A percentile compares a stretch with the other conserved stretches of the same genome.
These are phyloP conservation scores for Exserohilum turcica DNA, from an alignment of 2,329 filamentous ascomycete genomes.

Conservation along the genomic window DNA sequence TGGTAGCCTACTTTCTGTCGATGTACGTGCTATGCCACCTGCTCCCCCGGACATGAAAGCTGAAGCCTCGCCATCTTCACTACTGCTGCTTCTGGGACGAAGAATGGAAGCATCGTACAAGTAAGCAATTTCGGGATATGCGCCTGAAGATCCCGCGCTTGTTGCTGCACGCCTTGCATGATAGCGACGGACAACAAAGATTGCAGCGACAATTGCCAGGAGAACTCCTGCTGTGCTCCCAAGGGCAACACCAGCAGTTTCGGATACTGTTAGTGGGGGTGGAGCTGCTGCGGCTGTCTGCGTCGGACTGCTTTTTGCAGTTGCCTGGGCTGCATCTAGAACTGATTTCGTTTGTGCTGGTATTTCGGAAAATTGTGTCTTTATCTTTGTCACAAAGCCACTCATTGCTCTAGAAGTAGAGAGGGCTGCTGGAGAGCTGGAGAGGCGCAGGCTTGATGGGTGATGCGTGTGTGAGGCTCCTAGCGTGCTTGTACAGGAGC, in stretches of 20 bases:
- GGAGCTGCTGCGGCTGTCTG: constrained; percentile 17
- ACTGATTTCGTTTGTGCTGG: not conserved
- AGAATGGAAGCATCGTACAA: constrained; percentile 40
- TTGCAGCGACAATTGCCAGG: constrained; percentile 39
- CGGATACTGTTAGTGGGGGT: constrained; percentile 32
- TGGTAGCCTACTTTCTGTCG: not conserved
- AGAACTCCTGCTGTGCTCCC: constrained; percentile 41
- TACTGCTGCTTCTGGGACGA: constrained; percentile 1
- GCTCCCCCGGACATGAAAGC: constrained; percentile 33
- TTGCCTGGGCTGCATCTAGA: not conserved
- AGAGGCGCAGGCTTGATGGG: not conserved
- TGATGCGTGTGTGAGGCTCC: not conserved
- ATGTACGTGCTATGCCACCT: constrained; percentile 5
- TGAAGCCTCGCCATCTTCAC: constrained; percentile 24
- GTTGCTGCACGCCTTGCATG: constrained; percentile 26
- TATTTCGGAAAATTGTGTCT: not conserved
- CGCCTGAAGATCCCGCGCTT: constrained; percentile 22
- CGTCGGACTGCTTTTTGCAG: constrained; percentile 14
- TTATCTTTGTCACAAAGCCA: constrained; percentile 1
- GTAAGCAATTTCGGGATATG: constrained; percentile 43
- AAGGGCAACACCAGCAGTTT: constrained; percentile 45
- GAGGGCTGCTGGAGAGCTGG: not conserved
- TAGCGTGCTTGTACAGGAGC: not conserved
- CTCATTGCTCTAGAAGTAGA: not conserved
- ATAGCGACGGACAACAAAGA: constrained; percentile 43